Evolutionary conservation across 192 early-diverging fungal genomes (phyloP).

Genomic region (Linnemannia schmuckeri): DNA sequence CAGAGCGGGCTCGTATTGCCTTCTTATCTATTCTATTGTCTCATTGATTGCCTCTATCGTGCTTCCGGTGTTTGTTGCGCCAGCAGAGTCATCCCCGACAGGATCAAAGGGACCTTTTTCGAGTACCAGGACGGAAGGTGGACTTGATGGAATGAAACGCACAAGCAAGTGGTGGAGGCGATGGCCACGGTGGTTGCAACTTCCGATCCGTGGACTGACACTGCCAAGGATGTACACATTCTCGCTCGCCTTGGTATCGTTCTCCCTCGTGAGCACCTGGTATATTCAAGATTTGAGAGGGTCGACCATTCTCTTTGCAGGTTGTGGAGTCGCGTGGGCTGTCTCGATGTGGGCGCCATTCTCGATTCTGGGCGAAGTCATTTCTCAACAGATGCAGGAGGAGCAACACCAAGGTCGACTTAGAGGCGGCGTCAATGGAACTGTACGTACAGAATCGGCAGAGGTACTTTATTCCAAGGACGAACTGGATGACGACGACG

Average conservation of each 20-base stretch:
- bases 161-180: not conserved
- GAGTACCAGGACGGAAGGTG: not conserved
- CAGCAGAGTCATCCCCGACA: slow-evolving; percentile 10
- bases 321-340: slow-evolving; percentile 89
- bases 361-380: slow-evolving; percentile 86
- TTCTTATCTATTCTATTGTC: slow-evolving; percentile 86
- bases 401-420: slow-evolving; percentile 20
- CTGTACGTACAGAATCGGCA: not conserved
- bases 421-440: not conserved
- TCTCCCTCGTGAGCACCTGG: slow-evolving; percentile 78
- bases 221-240: slow-evolving; percentile 77
- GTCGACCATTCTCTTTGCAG: slow-evolving; percentile 78
- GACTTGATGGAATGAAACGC: not conserved
- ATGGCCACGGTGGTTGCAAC: slow-evolving; percentile 18
- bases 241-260: slow-evolving; percentile 76
- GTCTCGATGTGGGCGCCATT: slow-evolving; percentile 94
- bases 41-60: slow-evolving; percentile 71
- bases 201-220: slow-evolving; percentile 52
- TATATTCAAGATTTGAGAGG: slow-evolving; percentile 63
- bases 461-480: slow-evolving; percentile 26
- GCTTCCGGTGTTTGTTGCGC: slow-evolving; percentile 58
- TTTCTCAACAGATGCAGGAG: slow-evolving; percentile 60
- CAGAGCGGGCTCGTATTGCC: slow-evolving; percentile 87
- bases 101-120: slow-evolving; percentile 29
- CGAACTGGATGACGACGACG: slow-evolving; percentile 37